Base-by-base conservation (phyloP, 495 filamentous ascomycete species). In the Sporormia fimetaria region DNA sequence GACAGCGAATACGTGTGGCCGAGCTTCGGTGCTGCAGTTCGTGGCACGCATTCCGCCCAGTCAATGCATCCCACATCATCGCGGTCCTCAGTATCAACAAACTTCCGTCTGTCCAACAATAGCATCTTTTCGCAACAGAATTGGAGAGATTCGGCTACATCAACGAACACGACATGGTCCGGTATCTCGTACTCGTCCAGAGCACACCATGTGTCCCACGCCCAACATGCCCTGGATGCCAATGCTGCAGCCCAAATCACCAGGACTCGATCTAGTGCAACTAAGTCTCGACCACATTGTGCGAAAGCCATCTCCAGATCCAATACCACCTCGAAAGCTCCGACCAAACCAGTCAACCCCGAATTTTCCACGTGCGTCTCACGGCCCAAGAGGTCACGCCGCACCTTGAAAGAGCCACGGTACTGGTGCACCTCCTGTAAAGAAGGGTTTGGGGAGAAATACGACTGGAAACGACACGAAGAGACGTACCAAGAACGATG, bases 381-480 rank as follows among this genome's bases (percentile, higher is more conserved):
- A 10, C 21, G 38, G 8, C n/a, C n/a, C 8, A 30, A 38, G 27
- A 17, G 46, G 22, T 8, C 32, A 8, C 16, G 25, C 1, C 24
- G 21, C 7, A 26, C 46, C 8, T 17, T 14, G 6, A 49, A 44
- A 29, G 16, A 40, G n/a, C 37, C 46, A 4, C 25, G 29, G 20
- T 49, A 43, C 28, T 43, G 39, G 39, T 49, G 46, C 23, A 49
- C 46, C 8, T 32, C 46, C 2, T 49, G 46, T 29, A 20, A 14
- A 3, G 24, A 35, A 30, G 40, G 39, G 7, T 49, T 49, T 16
- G 22, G 20, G 27, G 20, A 35, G 10, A 49, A 49, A 34, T 39
- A 33, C 23, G 46, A 49, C 31, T 49, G 46, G 46, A 49, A 38
- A 17, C 31, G 33, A 5, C 46, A 49, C 23, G 46, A 49, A 27